These are phyloP conservation scores for Xylaria sp. DNA, from an alignment of 2,329 filamentous ascomycete species.

Conservation along the genomic window DNA sequence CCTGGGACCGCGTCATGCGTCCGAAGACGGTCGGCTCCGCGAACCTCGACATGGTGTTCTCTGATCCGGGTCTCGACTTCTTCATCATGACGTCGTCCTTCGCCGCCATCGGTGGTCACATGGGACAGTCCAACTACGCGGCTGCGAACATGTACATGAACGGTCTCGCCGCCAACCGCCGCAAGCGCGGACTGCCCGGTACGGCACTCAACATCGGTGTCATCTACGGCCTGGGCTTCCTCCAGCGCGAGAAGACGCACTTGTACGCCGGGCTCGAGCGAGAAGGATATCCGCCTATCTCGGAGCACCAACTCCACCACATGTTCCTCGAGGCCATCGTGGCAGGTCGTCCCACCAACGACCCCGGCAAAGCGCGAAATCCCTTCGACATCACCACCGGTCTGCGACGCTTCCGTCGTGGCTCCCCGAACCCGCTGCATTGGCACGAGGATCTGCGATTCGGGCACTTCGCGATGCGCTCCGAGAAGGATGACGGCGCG, in stretches of 20 bases:
- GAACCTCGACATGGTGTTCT: constrained; percentile 55
- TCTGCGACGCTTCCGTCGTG: constrained; percentile 53
- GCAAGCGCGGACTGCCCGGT: constrained; percentile 50
- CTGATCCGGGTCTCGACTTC: constrained; percentile 53
- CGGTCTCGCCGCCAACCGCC: constrained; percentile 54
- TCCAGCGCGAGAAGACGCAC: constrained; percentile 55
- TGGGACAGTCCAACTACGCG: constrained; percentile 59
- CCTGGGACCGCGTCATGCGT: constrained; percentile 52
- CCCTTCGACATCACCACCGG: constrained; percentile 55
- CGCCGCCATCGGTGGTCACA: constrained; percentile 57
- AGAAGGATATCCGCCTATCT: constrained; percentile 60
- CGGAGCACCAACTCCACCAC: constrained; percentile 63
- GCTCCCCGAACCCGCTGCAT: constrained; percentile 49
- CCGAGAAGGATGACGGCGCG: constrained; percentile 27
- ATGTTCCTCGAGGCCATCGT: constrained; percentile 63
- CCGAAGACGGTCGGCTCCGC: constrained; percentile 56
- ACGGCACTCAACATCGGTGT: constrained; percentile 60
- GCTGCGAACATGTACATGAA: constrained; percentile 62
- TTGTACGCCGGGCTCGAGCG: constrained; percentile 56
- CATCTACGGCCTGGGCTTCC: constrained; percentile 58
- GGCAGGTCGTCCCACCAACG: constrained; percentile 51
- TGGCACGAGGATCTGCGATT: constrained; percentile 60
- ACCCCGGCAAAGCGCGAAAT: background rate
- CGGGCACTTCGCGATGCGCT: constrained; percentile 51
- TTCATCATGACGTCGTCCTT: constrained; percentile 61